Percentiles rank a stretch among this genome's conserved stretches.
phyloP scores from a whole-genome alignment of 305 asterid species.

The Striga hermonthica region DNA sequence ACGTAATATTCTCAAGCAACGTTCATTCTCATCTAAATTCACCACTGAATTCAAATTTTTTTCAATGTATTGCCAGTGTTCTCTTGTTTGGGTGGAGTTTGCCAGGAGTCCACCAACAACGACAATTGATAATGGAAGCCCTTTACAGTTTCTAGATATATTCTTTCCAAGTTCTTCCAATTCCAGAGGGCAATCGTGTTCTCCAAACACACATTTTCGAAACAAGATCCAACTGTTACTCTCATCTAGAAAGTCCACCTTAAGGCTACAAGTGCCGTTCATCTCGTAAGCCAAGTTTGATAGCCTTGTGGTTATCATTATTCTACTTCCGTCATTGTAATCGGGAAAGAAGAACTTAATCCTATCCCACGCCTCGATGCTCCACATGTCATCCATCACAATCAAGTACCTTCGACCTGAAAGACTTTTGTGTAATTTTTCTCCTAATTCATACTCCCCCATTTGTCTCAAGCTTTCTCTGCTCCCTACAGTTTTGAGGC shows the following conservation, averaged over 20 bases:
- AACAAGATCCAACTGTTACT: constrained; percentile 21
- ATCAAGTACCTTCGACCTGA: constrained; percentile 20
- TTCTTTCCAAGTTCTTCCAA: constrained; percentile 12
- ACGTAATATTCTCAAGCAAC: too few relatives aligned
- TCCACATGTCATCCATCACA: constrained; percentile 30
- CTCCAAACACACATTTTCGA: constrained; percentile 14
- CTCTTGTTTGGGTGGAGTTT: neutral
- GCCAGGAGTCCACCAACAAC: too few relatives aligned
- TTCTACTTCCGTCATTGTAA: constrained; percentile 19
- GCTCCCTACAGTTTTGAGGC: neutral
- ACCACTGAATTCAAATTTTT: too few relatives aligned
- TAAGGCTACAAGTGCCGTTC: constrained; percentile 16
- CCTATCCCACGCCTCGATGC: constrained; percentile 15
- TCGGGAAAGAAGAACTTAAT: constrained; percentile 10
- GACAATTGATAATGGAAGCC: neutral
- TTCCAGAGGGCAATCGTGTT: constrained; percentile 6
- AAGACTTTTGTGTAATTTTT: constrained; percentile 24
- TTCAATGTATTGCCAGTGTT: neutral
- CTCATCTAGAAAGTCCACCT: constrained; percentile 8
- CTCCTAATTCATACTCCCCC: constrained; percentile 5
- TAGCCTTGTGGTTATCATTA: constrained; percentile 27
- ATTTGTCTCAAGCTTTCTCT: neutral
- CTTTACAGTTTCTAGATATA: constrained; percentile 20
- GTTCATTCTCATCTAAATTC: neutral
- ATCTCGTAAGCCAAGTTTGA: constrained; percentile 16